phyloP scores from a whole-genome alignment of 352 stramenopile species.

The Lagenidium giganteum region DNA sequence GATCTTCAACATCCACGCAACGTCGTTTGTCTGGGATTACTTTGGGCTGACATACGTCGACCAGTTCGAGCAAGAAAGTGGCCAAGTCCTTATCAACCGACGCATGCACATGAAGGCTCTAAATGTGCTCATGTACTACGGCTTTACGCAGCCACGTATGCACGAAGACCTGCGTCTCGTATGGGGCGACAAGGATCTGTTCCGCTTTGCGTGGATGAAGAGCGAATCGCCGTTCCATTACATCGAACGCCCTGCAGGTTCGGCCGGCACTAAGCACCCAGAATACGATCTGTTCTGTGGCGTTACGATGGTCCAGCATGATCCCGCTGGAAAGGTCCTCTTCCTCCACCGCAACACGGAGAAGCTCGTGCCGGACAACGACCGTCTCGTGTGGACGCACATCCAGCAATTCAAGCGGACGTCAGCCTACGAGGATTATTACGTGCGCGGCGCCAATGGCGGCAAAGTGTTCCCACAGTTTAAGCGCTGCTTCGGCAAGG shows the following conservation, averaged over 20 bases:
- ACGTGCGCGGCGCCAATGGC: constrained; percentile 55
- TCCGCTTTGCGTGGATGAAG: constrained; percentile 13
- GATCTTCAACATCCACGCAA: constrained; percentile 19
- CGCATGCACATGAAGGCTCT: constrained; percentile 6
- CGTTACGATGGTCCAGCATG: constrained; percentile 18
- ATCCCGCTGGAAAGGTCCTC: constrained; percentile 6
- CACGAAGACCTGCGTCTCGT: constrained; percentile 8
- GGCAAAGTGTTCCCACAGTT: constrained; percentile 67
- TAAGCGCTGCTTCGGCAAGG: constrained; percentile 63
- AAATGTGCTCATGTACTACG: constrained; percentile 15
- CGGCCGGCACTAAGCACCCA: constrained; percentile 3
- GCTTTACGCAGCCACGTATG: constrained; percentile 10
- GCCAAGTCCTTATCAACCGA: constrained; percentile 16
- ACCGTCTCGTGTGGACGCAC: constrained; percentile 3
- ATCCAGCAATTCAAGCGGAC: constrained; percentile 13
- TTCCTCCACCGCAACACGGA: constrained; percentile 17
- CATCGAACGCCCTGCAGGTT: constrained; percentile 4
- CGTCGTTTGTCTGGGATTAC: constrained; percentile 11
- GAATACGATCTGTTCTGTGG: constrained; percentile 13
- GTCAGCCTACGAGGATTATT: constrained; percentile 36
- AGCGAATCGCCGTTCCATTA: constrained; percentile 5
- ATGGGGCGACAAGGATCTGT: constrained; percentile 20
- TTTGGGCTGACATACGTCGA: constrained; percentile 12
- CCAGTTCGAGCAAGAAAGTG: constrained; percentile 22
- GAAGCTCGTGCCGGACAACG: background rate